A percentile compares a stretch with the other conserved stretches of the same genome.
phyloP scores from a whole-genome alignment of 768 basidiomycete genomes.

The Harrya chromipes region DNA sequence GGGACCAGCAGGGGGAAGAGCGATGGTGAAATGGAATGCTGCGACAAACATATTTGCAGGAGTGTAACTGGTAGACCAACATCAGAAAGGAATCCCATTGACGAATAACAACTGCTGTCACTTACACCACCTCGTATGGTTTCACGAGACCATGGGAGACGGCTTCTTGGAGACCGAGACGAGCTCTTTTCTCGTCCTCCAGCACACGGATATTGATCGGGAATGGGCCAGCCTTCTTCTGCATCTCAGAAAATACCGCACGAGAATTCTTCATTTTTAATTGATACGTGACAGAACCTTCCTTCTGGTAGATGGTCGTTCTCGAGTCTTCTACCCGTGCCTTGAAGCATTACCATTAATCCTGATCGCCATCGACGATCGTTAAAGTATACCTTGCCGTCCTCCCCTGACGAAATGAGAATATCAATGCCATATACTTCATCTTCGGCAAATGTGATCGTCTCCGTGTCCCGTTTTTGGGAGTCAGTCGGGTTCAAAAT shows the following conservation, averaged over 20 bases:
- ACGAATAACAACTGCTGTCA: constrained; percentile 14
- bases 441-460: constrained; percentile 82
- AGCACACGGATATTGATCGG: constrained; percentile 94
- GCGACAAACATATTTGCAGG: constrained; percentile 83
- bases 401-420: constrained; percentile 80
- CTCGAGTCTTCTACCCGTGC: constrained; percentile 85
- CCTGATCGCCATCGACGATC: neutral
- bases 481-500: constrained; percentile 85
- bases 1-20: constrained; percentile 86
- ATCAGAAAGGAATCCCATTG: neutral
- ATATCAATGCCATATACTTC: constrained; percentile 97
- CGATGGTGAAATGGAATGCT: constrained; percentile 96
- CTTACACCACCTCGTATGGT: constrained; percentile 92
- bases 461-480: constrained; percentile 84
- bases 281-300: constrained; percentile 84
- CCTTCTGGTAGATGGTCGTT: constrained; percentile 92
- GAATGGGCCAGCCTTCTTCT: constrained; percentile 97
- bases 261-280: constrained; percentile 98
- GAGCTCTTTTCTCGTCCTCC: constrained; percentile 94
- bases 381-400: constrained; percentile 69
- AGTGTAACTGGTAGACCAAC: constrained; percentile 56
- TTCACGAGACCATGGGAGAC: constrained; percentile 92
- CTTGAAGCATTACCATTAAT: constrained; percentile 39
- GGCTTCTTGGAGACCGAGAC: constrained; percentile 94
- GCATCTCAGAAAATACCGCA: constrained; percentile 94